Evolutionary conservation across 345 rosid genomes (phyloP).

Genomic region (Aquilaria malaccensis): DNA sequence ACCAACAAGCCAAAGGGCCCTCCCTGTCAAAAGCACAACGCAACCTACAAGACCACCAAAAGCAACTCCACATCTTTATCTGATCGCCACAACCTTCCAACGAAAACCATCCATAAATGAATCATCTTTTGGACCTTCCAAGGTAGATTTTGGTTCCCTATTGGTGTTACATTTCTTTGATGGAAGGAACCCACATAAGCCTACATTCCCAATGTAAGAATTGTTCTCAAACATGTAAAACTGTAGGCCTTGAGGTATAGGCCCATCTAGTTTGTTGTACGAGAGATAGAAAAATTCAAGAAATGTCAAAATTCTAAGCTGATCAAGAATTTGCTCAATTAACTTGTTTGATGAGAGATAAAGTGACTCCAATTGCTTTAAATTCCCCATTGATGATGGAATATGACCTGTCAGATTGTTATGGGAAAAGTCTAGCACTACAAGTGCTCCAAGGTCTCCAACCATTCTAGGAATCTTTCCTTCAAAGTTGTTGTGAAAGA

Average conservation of each 20-base stretch:
- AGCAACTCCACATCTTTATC: not conserved
- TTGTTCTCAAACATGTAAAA: not conserved
- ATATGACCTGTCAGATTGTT: too few species aligned
- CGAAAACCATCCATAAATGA: not conserved
- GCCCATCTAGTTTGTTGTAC: too few species aligned
- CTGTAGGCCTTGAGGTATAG: not conserved
- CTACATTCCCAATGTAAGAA: not conserved
- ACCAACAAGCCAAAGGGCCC: too few species aligned
- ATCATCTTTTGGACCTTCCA: not conserved
- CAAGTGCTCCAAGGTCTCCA: too few species aligned
- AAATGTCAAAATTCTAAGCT: too few species aligned
- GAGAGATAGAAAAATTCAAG: too few species aligned
- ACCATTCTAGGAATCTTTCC: too few species aligned
- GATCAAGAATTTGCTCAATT: not conserved
- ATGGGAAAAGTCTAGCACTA: too few species aligned
- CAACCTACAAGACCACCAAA: too few species aligned
- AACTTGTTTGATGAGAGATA: not conserved
- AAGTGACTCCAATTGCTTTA: not conserved
- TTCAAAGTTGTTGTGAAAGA: too few species aligned
- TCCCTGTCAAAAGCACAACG: too few species aligned
- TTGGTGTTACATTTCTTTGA: not conserved
- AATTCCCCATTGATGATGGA: not conserved
- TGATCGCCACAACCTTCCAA: not conserved
- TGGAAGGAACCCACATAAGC: not conserved
- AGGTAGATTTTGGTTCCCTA: not conserved